A percentile compares a stretch with the other conserved stretches of the same genome.
Conservation (phyloP, 257 asterid genomes). For the Osmanthus fragrans region DNA sequence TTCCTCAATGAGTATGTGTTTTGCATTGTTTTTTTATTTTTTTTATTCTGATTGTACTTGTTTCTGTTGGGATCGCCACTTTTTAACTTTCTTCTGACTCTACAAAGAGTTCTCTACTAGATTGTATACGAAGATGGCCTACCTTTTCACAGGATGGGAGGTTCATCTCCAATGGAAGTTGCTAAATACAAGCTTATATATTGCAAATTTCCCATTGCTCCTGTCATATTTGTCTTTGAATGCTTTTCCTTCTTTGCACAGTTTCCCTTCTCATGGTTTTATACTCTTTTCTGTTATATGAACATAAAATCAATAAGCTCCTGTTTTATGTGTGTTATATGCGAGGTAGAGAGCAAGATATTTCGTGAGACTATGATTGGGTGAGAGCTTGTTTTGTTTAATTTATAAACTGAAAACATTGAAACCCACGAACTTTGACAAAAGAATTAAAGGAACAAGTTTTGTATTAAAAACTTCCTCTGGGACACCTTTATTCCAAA, state of each 20-base stretch:
- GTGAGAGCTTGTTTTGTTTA: background rate
- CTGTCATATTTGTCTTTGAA: background rate
- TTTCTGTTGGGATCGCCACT: background rate
- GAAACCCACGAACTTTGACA: background rate
- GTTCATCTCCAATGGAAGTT: background rate
- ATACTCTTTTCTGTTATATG: constrained; percentile 12
- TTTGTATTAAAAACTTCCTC: background rate
- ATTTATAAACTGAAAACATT: background rate
- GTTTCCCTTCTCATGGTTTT: background rate
- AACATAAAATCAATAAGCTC: background rate
- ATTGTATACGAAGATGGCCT: background rate
- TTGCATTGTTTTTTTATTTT: constrained; percentile 21
- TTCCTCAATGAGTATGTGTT: constrained; percentile 79
- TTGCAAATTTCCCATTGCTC: background rate
- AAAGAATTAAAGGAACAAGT: background rate
- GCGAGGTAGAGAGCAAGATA: constrained; percentile 1
- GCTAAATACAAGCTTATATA: background rate
- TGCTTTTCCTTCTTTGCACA: background rate
- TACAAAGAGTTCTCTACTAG: background rate
- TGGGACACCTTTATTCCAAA: background rate
- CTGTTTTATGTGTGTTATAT: background rate
- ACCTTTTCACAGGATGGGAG: background rate
- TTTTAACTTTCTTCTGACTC: constrained; percentile 3
- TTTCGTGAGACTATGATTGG: background rate
- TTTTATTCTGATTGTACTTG: constrained; percentile 7